Base-by-base conservation (phyloP, 495 filamentous ascomycete genomes). In the Durotheca rogersii region DNA sequence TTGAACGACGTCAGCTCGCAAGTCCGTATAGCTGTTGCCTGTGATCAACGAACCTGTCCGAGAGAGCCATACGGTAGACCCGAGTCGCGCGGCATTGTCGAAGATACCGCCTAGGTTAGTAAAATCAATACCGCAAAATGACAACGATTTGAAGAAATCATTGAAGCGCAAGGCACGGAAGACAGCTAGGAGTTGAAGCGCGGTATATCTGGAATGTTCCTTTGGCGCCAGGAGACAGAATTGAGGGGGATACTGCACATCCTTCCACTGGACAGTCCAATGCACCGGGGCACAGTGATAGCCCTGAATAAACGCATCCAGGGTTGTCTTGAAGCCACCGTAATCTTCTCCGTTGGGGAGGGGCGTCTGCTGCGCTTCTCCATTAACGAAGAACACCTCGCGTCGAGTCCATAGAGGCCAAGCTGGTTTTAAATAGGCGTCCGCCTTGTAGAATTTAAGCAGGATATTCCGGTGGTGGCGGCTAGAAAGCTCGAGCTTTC, bases 101-200 rank as follows among this genome's bases (percentile, higher is more conserved):
- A 64, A 51, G 1, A 51, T 44, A 9, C 61, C 61, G 30, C 62
- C 62, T 11, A 75, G 62, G 11, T 53, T 58, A 1, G 62, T 56
- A 7, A 98, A 75, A 50, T 78, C 81, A 37, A 95, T 79, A 19
- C 85, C 82, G 10, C 76, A 71, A 65, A 96, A 96, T 1, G 90
- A 96, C 29, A 98, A 79, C 1, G 88, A 86, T 41, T 77, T 77
- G 66, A 96, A 96, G 10, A 81, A 87, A 64, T 95, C 89, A 59
- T 96, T 96, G 70, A 95, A 98, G 27, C 93, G 81, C 38, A 98
- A 70, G 4, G 93, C 81, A 14, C 92, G 81, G 75, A 96, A 79
- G 17, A 96, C 80, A 1, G 93, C 90, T 30, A 98, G 72, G 17
- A 96, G 66, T 66, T 96, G 93, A 38, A 85, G 63, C 4, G 80